A percentile compares a stretch with the other conserved stretches of the same genome.
phyloP scores from a whole-genome alignment of 1,284 basidiomycete genomes.

The Puccinia novopanici region DNA sequence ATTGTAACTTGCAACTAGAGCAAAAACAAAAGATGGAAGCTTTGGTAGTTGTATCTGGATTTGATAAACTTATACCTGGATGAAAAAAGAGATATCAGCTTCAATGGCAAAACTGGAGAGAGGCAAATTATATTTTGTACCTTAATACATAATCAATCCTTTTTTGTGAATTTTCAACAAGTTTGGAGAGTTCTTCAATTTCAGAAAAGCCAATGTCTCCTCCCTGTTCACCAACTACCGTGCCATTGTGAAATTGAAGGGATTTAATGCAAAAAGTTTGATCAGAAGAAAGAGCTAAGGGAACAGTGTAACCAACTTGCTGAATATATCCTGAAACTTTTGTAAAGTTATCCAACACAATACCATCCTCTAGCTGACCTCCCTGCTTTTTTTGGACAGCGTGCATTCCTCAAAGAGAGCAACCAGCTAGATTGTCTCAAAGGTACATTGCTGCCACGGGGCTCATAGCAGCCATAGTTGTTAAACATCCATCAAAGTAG shows the following conservation, averaged over 20 bases:
- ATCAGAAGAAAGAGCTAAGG: conserved; percentile 24
- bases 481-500: no score
- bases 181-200: neutral
- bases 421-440: conserved; percentile 5
- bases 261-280: conserved; percentile 19
- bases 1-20: conserved; percentile 25
- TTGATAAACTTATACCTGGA: conserved; percentile 13
- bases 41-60: conserved; percentile 25
- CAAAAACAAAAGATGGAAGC: conserved; percentile 18
- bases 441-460: neutral
- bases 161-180: neutral
- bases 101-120: neutral
- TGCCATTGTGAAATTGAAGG: neutral
- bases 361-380: conserved; percentile 15
- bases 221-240: conserved; percentile 34
- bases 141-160: conserved; percentile 10
- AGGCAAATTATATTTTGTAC: neutral
- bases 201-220: neutral
- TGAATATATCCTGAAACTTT: neutral
- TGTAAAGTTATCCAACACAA: conserved; percentile 14
- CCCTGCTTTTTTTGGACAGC: neutral
- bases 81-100: neutral
- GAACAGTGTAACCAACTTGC: conserved; percentile 5
- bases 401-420: neutral
- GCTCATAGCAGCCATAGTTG: conserved; percentile 35